Base-by-base conservation (phyloP, 2,329 filamentous ascomycete species). In the Fusarium keratoplasticum region DNA sequence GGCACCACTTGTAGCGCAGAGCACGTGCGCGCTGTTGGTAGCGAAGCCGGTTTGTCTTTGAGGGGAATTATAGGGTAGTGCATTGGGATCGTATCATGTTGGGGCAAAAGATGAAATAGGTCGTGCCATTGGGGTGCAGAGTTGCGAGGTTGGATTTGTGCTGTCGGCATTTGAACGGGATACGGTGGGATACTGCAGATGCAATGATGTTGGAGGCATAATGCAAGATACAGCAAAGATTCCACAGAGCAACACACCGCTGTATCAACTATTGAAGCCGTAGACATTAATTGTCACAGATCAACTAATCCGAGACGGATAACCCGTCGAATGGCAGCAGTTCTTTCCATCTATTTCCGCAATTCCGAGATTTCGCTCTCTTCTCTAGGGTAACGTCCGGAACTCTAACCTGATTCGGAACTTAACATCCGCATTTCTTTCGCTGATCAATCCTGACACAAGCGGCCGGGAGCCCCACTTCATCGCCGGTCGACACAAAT, bases 381-480 rank as follows among this genome's bases (percentile, higher is more conserved):
- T 8, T 52, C 27, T 64, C 50, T 35, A 58, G 61, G 61, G 61
- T 58, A 64, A 25, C 35, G 16, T 18, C 18, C 62, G n/a, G 33
- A 22, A 4, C 20, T 27, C 22, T 29, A 27, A 40, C 35, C 35
- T 2, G 18, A 52, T 31, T n/a, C 27, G 47, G 47, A n/a, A 52
- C 6, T 2, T 7, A 31, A 52, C 50, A 25, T 33, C 25, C 38
- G 27, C 36, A 60, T 44, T 36, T 20, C n/a, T 18, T 27, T 40
- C 22, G 61, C 61, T 64, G 44, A 64, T 40, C n/a, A 64, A 64
- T 64, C 47, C 61, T 64, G 47, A 58, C 61, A 64, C 38, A 64
- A 57, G 31, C 60, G 25, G 47, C 59, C 27, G 47, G 42, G 10
- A 33, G 29, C 42, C 40, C 59, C n/a, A 35, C 31, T 38, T 8